Evolutionary conservation across 2,329 filamentous ascomycete genomes (phyloP), one percentile per base, ranked within the genome.

Genomic region (Trematosphaeria pertusa): DNA sequence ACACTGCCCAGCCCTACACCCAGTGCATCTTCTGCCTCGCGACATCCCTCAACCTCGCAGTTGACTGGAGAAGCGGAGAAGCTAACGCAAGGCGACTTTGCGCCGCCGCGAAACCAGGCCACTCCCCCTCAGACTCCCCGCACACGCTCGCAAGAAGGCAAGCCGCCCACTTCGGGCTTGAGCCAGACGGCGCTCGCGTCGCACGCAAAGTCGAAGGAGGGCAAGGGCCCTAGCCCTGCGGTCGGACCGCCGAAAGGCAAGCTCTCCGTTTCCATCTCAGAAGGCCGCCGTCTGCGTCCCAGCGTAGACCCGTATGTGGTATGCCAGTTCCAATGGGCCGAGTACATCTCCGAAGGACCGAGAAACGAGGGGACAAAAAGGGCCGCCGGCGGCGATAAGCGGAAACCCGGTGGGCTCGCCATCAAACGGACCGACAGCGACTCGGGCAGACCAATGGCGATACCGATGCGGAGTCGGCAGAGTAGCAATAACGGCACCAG

Each of bases 401-500:
- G 61, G 7, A 47, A 44, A 15, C 33, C 65, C 15, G 73, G 64
- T 40, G 72, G 74, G 15, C 75, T 80, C 43, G 72, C 77, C 18
- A 81, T 80, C 64, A 83, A 80, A 62, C 81, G 87, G 46, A 85
- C 88, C 52, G 88, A 87, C 47, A 94, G 89, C 67, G 91, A 96
- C 61, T 87, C 87, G 21, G 89, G 91, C 20, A 84, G 87, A 41
- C 83, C 91, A 12, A 93, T 97, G 86, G 90, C 91, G 22, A 97
- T 99, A 57, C 94, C 94, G 1, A 97, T 97, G 91, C 87, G 88
- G 64, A 97, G 92, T 71, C 87, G 94, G 44, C 94, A 97, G 70
- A 97, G 93, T 75, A 97, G 93, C 76, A 92, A 93, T 74, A 96
- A 92, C 45, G 96, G 93, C 87, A 55, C 81, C 83, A 96, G 59